Evolutionary conservation across 768 basidiomycete genomes (phyloP).

Genomic region (Hirschioporus abietinus): DNA sequence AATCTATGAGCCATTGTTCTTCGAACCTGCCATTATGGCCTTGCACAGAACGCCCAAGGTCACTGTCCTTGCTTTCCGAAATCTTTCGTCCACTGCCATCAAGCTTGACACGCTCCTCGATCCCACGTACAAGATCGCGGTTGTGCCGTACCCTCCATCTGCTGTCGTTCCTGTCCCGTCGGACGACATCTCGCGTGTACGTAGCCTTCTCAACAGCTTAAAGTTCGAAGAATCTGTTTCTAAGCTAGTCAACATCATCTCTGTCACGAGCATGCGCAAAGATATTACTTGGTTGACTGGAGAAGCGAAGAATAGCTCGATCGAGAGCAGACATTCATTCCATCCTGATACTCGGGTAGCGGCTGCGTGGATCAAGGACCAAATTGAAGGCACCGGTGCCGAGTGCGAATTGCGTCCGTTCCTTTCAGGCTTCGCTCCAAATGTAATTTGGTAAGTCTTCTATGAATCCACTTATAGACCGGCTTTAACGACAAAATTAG

Average conservation of each 20-base stretch:
- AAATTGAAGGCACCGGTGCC: constrained; percentile 73
- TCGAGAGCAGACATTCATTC: constrained; percentile 82
- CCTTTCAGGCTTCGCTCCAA: constrained; percentile 72
- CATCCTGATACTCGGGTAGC: constrained; percentile 57
- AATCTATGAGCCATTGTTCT: constrained; percentile 3
- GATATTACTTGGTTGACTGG: constrained; percentile 84
- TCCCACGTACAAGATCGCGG: constrained; percentile 63
- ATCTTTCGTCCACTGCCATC: constrained; percentile 37
- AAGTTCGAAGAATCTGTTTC: constrained; percentile 69
- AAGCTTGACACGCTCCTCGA: constrained; percentile 62
- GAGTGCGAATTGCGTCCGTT: constrained; percentile 64
- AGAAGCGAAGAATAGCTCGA: constrained; percentile 67
- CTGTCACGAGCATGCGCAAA: constrained; percentile 54
- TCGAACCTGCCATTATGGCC: constrained; percentile 17
- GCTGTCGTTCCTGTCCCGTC: constrained; percentile 52
- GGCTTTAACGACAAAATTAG: constrained; percentile 27
- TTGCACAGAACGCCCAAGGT: constrained; percentile 38
- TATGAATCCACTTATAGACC: not conserved
- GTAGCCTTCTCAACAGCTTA: constrained; percentile 49
- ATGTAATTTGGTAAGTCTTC: constrained; percentile 70
- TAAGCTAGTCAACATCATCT: constrained; percentile 62
- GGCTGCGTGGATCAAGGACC: constrained; percentile 67
- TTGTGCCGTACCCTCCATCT: constrained; percentile 47
- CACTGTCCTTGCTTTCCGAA: constrained; percentile 42
- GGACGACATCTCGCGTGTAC: constrained; percentile 48